Conservation (phyloP, 495 filamentous ascomycete species). For the Hypoxylon lenormandii region DNA sequence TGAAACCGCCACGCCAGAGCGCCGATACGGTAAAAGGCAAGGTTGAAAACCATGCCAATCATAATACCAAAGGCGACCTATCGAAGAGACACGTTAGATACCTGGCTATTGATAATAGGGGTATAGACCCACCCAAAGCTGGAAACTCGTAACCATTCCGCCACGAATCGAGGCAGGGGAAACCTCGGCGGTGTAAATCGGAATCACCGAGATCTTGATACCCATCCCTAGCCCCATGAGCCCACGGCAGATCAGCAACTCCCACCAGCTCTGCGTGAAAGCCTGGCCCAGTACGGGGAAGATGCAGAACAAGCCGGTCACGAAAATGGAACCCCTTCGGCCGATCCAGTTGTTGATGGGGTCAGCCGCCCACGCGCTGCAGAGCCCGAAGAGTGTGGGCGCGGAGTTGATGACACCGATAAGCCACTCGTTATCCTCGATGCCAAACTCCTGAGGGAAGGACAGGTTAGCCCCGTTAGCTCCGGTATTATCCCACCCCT, state of each 20-base stretch:
- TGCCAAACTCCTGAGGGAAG: slow-evolving; percentile 32
- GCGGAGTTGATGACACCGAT: slow-evolving; percentile 60
- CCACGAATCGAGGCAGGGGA: slow-evolving; percentile 68
- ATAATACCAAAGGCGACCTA: slow-evolving; percentile 45
- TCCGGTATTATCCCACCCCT: slow-evolving; percentile 54
- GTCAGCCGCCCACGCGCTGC: slow-evolving; percentile 69
- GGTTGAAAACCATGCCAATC: slow-evolving; percentile 56
- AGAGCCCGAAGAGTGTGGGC: slow-evolving; percentile 28
- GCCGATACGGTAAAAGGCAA: slow-evolving; percentile 53
- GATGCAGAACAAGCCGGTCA: slow-evolving; percentile 63
- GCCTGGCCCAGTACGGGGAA: slow-evolving; percentile 63
- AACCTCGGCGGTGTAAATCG: slow-evolving; percentile 70
- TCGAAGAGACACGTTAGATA: slow-evolving; percentile 51
- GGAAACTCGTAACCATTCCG: slow-evolving; percentile 73
- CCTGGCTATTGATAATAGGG: slow-evolving; percentile 54
- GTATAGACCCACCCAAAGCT: slow-evolving; percentile 55
- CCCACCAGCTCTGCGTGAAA: slow-evolving; percentile 40
- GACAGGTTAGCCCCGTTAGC: slow-evolving; percentile 54
- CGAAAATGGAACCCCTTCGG: slow-evolving; percentile 70
- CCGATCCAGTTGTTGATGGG: slow-evolving; percentile 68
- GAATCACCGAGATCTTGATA: slow-evolving; percentile 69
- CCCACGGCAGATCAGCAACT: slow-evolving; percentile 29
- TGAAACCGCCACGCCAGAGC: slow-evolving; percentile 36
- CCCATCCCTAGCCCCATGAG: slow-evolving; percentile 62
- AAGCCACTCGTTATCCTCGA: slow-evolving; percentile 48